phyloP scores from a whole-genome alignment of 257 asterid species.

The Fraxinus cuspidata region DNA sequence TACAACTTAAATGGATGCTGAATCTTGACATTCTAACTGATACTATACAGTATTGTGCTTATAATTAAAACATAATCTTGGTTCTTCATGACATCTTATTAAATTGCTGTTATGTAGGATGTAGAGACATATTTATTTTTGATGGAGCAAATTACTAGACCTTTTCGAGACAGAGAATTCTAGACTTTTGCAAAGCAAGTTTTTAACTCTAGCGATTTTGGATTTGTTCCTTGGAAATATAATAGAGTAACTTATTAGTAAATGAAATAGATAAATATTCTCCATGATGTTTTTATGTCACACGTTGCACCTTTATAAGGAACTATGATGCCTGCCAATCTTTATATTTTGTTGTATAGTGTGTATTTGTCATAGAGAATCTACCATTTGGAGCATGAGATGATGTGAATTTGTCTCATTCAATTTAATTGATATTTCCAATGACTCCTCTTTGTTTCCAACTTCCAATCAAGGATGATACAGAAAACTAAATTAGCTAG shows the following conservation, averaged over 20 bases:
- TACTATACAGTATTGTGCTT: background rate
- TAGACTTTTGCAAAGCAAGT: background rate
- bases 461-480: background rate
- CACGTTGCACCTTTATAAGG: background rate
- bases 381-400: conserved; percentile 23
- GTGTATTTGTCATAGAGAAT: conserved; percentile 30
- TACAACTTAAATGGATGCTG: background rate
- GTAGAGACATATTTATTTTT: background rate
- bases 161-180: background rate
- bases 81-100: background rate
- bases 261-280: background rate
- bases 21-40: background rate
- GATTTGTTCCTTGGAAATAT: background rate
- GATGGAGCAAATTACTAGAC: background rate
- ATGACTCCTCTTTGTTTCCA: conserved; percentile 30
- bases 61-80: background rate
- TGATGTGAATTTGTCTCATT: conserved; percentile 28
- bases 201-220: background rate
- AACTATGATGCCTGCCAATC: conserved; percentile 10
- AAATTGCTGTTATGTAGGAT: background rate
- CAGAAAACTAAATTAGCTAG: background rate
- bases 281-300: background rate
- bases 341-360: conserved; percentile 7
- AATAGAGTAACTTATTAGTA: background rate
- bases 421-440: conserved; percentile 38